Conservation (phyloP, 768 basidiomycete genomes). For the Macrolepiota dolichaula region DNA sequence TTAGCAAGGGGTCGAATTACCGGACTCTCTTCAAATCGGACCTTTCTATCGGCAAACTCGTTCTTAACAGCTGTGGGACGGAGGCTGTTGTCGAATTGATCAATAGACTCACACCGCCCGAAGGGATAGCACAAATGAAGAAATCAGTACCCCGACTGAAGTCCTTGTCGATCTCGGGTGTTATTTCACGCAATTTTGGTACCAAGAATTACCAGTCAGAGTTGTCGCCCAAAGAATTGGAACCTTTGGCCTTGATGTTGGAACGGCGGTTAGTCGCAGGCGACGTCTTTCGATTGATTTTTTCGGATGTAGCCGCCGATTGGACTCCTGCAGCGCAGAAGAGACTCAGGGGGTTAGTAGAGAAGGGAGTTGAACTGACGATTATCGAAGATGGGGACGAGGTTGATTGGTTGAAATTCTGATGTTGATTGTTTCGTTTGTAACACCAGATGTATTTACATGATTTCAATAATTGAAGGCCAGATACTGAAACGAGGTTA, state of each 20-base stretch:
- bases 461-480: conserved; percentile 46
- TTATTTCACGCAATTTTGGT: not conserved
- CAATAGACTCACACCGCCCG: too few relatives aligned
- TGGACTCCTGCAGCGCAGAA: not conserved
- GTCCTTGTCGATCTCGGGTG: not conserved
- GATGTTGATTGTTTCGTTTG: too few relatives aligned
- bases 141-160: too few relatives aligned
- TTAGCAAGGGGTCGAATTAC: too few relatives aligned
- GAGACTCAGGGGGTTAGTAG: not conserved
- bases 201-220: not conserved
- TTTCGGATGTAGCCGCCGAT: not conserved
- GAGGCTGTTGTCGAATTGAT: too few relatives aligned
- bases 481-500: conserved; percentile 28
- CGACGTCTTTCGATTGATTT: not conserved
- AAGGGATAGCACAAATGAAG: too few relatives aligned
- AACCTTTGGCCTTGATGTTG: not conserved
- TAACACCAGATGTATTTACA: too few relatives aligned
- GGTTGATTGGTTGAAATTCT: not conserved
- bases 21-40: too few relatives aligned
- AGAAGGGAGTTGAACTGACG: not conserved
- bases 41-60: too few relatives aligned
- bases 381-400: not conserved
- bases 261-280: not conserved
- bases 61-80: too few relatives aligned
- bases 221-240: not conserved